Conservation (phyloP, 345 rosid species). For the Arabis hirsuta region DNA sequence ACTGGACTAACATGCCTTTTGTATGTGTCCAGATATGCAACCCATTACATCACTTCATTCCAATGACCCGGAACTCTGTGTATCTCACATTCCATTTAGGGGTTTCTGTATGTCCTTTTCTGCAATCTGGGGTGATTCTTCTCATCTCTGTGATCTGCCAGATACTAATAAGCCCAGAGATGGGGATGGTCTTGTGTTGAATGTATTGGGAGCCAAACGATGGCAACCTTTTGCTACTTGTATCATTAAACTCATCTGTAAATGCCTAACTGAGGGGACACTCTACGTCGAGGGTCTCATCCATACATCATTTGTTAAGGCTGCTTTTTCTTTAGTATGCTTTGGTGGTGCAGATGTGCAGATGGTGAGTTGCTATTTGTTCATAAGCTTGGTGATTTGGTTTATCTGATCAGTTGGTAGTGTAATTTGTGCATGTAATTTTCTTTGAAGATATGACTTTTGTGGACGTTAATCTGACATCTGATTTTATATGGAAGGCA, state of each 20-base stretch:
- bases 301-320: conserved; percentile 62
- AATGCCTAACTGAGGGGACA: conserved; percentile 91
- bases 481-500: conserved; percentile 71
- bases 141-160: conserved; percentile 70
- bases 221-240: conserved; percentile 87
- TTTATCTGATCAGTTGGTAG: conserved; percentile 27
- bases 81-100: conserved; percentile 51
- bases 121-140: conserved; percentile 56
- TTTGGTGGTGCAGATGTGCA: conserved; percentile 83
- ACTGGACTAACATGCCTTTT: conserved; percentile 33
- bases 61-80: conserved; percentile 42
- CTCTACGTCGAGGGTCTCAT: conserved; percentile 84
- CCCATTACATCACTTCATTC: conserved; percentile 51
- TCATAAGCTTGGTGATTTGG: conserved; percentile 27
- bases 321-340: conserved; percentile 76
- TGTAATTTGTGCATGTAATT: conserved; percentile 40
- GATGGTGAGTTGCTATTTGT: conserved; percentile 60
- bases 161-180: conserved; percentile 59
- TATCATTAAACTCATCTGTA: conserved; percentile 76
- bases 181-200: conserved; percentile 71
- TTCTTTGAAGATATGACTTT: conserved; percentile 36
- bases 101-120: conserved; percentile 70
- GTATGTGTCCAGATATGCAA: conserved; percentile 62
- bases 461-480: conserved; percentile 54
- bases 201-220: conserved; percentile 59